Base-by-base conservation (phyloP, 2,329 filamentous ascomycete species). In the Paradendryphiella salina region DNA sequence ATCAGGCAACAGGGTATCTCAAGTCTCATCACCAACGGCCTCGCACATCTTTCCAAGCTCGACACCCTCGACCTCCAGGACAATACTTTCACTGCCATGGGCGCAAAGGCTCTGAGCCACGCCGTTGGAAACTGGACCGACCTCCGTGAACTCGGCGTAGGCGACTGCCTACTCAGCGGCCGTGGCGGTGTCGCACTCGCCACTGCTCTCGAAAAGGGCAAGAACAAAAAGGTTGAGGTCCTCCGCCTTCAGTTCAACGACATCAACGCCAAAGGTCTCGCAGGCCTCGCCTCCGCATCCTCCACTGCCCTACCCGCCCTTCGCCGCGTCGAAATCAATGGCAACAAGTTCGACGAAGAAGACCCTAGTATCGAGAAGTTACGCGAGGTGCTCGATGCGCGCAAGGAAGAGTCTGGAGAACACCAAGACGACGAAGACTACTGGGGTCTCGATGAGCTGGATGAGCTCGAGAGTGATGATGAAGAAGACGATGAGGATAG, bases 201-300 rank as follows among this genome's bases (percentile, higher is more conserved):
- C 13, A 77, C 85, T 46, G 87, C 90, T 15, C 81, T 99, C 35
- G 80, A 81, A 3, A 81, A 85, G 68, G 91, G 90, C 34, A 82
- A 85, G 59, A 96, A 96, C 73, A 77, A 79, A 67, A 88, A 89
- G 70, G 79, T 99, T 17, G 85, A 96, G 77, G 85, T 85, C 8
- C 78, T 99, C 62, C 84, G 90, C 59, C 76, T 97, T 65, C 90
- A 96, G 72, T 97, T 88, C 80, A 97, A 97, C 76, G 94, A 99
- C 61, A 94, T 99, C 69, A 91, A 89, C 33, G 79, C 86, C 0
- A 81, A 85, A 50, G 89, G 87, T 14, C 74, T 97, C 41, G 85
- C 88, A 69, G 82, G 80, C 2, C 80, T 99, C 46, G 82, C 86
- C 3, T 77, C 82, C 15, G 89, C 89, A 2, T 85, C 85, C 4